Percentiles rank a stretch among this genome's conserved stretches.
phyloP scores from a whole-genome alignment of 257 asterid genomes.

The Cruciata laevipes region DNA sequence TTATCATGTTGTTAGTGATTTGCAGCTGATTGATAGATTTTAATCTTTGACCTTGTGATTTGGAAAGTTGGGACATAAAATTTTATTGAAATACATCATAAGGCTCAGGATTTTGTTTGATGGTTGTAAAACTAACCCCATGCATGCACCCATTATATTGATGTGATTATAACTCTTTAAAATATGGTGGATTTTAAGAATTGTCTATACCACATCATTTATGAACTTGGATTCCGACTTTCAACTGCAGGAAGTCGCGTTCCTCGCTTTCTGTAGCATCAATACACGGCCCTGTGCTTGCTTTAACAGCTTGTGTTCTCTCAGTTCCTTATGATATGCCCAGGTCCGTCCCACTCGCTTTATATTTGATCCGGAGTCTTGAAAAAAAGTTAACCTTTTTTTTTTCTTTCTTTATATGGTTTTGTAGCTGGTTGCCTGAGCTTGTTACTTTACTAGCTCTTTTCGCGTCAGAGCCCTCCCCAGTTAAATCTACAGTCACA shows the following conservation, averaged over 20 bases:
- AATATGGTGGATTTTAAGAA: neutral
- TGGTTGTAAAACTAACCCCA: neutral
- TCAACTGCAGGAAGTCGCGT: conserved; percentile 48
- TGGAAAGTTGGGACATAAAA: neutral
- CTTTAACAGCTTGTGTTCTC: conserved; percentile 88
- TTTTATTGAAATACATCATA: neutral
- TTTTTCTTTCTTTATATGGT: conserved; percentile 7
- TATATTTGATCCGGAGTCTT: neutral
- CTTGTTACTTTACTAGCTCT: conserved; percentile 82
- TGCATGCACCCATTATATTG: neutral
- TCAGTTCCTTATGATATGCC: conserved; percentile 99
- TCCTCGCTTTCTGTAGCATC: conserved; percentile 64
- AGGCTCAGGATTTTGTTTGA: neutral
- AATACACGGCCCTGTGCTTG: conserved; percentile 84
- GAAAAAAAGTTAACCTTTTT: neutral
- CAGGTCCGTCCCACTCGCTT: conserved; percentile 38
- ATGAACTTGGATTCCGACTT: conserved; percentile 19
- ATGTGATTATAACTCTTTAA: neutral
- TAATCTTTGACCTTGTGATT: neutral
- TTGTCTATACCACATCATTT: conserved; percentile 1
- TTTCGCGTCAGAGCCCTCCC: conserved; percentile 86
- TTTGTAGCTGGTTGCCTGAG: conserved; percentile 89
- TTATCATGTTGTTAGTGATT: neutral
- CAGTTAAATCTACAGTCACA: conserved; percentile 92
- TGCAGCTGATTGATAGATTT: neutral